Conservation (phyloP, 2,329 filamentous ascomycete species). For the Sporothrix curviconia region DNA sequence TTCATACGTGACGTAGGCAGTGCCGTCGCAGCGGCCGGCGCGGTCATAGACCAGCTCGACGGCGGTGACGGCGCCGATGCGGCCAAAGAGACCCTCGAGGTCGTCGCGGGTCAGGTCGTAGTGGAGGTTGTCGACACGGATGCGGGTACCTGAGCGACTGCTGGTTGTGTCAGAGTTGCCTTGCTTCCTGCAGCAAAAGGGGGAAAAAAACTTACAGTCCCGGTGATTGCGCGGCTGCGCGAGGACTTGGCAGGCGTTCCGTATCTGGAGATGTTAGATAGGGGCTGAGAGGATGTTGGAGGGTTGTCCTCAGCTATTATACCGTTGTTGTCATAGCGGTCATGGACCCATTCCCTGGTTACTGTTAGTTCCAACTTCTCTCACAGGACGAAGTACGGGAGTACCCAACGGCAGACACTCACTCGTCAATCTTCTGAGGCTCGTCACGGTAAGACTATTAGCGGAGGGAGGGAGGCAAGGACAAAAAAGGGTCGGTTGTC, state of each 20-base stretch:
- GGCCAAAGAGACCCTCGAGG: conserved; percentile 73
- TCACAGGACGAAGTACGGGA: no score
- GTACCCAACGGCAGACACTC: no score
- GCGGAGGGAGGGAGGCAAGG: conserved; percentile 29
- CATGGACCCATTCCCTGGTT: conserved; percentile 90
- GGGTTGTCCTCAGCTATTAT: neutral
- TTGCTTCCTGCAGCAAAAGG: no score
- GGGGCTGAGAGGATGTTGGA: no score
- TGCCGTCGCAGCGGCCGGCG: conserved; percentile 78
- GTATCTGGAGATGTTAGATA: neutral
- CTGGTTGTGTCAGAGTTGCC: no score
- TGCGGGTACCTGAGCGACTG: conserved; percentile 66
- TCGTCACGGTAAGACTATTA: conserved; percentile 55
- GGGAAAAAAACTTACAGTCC: neutral
- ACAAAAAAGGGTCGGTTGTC: neutral
- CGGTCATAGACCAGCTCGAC: conserved; percentile 77
- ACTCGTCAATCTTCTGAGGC: conserved; percentile 65
- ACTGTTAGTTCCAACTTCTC: no score
- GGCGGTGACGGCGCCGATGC: conserved; percentile 65
- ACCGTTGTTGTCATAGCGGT: conserved; percentile 75
- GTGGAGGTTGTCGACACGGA: conserved; percentile 84
- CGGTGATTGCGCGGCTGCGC: conserved; percentile 8
- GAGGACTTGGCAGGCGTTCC: conserved; percentile 1
- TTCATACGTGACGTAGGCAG: conserved; percentile 77
- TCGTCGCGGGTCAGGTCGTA: conserved; percentile 86